phyloP scores from a whole-genome alignment of 208 protist species.

The Trichomonas vaginalis region DNA sequence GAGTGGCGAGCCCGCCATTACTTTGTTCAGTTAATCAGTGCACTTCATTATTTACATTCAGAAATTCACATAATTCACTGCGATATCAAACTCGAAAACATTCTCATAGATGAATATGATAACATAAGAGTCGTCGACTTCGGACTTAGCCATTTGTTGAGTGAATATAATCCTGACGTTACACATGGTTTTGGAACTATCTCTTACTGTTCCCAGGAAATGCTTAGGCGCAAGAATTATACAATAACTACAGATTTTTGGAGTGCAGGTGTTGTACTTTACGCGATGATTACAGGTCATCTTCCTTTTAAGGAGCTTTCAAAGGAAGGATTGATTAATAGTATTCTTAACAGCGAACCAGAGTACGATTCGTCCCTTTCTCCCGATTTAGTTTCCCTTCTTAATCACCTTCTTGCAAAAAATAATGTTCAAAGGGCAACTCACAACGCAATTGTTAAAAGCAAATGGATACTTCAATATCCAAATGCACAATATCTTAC shows the following conservation, averaged over 20 bases:
- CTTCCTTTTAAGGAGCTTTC: neutral
- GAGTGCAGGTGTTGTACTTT: neutral
- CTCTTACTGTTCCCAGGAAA: neutral
- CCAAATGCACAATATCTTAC: too few relatives aligned
- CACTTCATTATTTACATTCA: neutral
- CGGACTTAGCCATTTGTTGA: neutral
- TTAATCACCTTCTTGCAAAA: neutral
- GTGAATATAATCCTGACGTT: neutral
- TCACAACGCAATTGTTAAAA: too few relatives aligned
- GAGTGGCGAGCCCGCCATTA: neutral
- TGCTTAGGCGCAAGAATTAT: neutral
- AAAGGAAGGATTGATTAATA: neutral
- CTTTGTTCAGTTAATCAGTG: neutral
- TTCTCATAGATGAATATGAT: neutral
- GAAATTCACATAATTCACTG: neutral
- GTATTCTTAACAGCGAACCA: neutral
- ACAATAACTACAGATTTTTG: neutral
- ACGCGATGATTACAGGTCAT: neutral
- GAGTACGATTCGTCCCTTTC: neutral
- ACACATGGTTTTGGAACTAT: neutral
- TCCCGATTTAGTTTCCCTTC: neutral
- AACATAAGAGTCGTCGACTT: neutral
- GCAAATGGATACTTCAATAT: too few relatives aligned
- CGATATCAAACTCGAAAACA: neutral
- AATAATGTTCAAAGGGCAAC: neutral